A percentile compares a stretch with the other conserved stretches of the same genome.
These are phyloP conservation scores for Trichoderma simmonsii DNA, from an alignment of 2,329 filamentous ascomycete species.

Conservation along the genomic window DNA sequence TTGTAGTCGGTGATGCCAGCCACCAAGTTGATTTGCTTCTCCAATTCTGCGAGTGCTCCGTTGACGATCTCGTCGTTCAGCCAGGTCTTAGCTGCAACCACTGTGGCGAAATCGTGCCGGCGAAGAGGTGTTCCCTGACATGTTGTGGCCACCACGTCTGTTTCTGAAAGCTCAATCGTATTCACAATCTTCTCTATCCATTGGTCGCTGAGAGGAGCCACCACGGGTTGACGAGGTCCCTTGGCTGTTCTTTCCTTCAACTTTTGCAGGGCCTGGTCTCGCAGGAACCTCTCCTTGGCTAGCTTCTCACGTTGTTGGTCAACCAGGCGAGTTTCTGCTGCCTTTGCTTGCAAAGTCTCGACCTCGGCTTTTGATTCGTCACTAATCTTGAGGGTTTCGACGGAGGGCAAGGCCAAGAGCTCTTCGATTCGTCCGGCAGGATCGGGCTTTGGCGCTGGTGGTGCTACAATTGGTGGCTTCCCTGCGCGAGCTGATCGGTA, in stretches of 20 bases:
- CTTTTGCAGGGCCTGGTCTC: conserved; percentile 16
- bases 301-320: not conserved
- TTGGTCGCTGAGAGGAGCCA: conserved; percentile 28
- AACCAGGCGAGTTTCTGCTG: conserved; percentile 8
- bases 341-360: not conserved
- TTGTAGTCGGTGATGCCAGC: conserved; percentile 50
- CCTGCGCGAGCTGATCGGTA: not conserved
- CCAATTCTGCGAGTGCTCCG: conserved; percentile 59
- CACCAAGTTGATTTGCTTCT: conserved; percentile 55
- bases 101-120: conserved; percentile 59
- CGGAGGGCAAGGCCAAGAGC: conserved; percentile 28
- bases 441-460: conserved; percentile 10
- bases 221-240: conserved; percentile 23
- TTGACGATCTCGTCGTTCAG: conserved; percentile 77
- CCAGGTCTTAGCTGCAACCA: conserved; percentile 59
- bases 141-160: conserved; percentile 41
- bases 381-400: conserved; percentile 28
- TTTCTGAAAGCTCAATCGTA: not conserved
- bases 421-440: conserved; percentile 26
- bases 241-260: conserved; percentile 22
- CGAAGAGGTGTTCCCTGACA: conserved; percentile 49
- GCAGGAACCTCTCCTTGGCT: not conserved
- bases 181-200: conserved; percentile 24
- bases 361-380: conserved; percentile 26
- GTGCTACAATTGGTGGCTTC: not conserved